Conservation (phyloP, 345 rosid species). For the Excoecaria agallocha region DNA sequence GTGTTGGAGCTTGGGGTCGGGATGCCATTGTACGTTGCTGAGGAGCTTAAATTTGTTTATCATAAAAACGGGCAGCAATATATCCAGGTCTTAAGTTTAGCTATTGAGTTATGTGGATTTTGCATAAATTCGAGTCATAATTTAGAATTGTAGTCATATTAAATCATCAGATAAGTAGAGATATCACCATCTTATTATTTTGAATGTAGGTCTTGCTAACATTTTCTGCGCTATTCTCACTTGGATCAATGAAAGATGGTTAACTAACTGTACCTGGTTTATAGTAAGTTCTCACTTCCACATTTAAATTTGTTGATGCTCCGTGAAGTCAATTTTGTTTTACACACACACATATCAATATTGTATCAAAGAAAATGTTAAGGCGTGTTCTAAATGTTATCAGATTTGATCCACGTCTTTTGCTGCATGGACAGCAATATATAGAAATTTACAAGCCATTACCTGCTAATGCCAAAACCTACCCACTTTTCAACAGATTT, state of each 20-base stretch:
- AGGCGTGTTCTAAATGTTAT: neutral
- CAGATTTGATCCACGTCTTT: conserved; percentile 68
- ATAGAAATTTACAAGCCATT: conserved; percentile 75
- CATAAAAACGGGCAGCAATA: conserved; percentile 62
- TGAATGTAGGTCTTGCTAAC: conserved; percentile 72
- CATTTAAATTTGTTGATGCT: neutral
- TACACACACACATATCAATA: neutral
- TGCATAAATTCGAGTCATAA: neutral
- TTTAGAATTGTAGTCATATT: neutral
- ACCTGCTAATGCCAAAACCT: conserved; percentile 70
- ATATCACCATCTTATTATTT: neutral
- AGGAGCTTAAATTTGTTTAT: conserved; percentile 76
- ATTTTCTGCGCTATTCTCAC: conserved; percentile 56
- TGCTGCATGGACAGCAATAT: conserved; percentile 88
- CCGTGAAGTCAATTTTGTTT: neutral
- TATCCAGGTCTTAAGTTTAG: conserved; percentile 48
- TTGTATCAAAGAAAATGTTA: neutral
- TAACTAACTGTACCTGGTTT: conserved; percentile 47
- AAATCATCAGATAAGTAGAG: neutral
- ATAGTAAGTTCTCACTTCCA: conserved; percentile 39
- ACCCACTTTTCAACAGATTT: too few species aligned
- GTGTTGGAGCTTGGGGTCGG: conserved; percentile 75
- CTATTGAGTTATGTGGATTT: neutral
- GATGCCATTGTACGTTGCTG: conserved; percentile 60
- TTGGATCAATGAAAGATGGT: conserved; percentile 29